Evolutionary conservation across 371 early-diverging fungal genomes (phyloP).

Genomic region (Mycotypha africana): DNA sequence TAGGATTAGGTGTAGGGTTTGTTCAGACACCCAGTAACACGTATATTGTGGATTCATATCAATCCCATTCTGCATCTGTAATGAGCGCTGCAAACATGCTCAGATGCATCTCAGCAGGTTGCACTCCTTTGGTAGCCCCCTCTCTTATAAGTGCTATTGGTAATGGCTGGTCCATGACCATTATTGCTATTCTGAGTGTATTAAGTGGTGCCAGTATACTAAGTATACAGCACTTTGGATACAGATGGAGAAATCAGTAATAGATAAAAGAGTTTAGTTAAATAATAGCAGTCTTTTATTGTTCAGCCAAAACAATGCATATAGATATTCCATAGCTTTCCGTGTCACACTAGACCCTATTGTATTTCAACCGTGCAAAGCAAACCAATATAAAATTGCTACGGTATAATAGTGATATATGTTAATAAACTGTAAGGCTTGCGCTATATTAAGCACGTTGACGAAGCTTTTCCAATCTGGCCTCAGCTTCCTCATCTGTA

Average conservation of each 20-base stretch:
- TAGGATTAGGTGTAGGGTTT: slow-evolving; percentile 40
- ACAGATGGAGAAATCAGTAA: slow-evolving; percentile 6
- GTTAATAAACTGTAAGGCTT: no score
- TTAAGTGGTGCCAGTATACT: slow-evolving; percentile 29
- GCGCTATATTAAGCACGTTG: not conserved
- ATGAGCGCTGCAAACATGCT: slow-evolving; percentile 39
- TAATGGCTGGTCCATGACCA: slow-evolving; percentile 45
- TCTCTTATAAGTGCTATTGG: slow-evolving; percentile 26
- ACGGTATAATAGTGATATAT: not conserved
- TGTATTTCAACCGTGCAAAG: no score
- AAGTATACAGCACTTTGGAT: slow-evolving; percentile 17
- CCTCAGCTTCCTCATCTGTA: slow-evolving; percentile 32
- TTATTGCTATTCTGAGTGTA: slow-evolving; percentile 22
- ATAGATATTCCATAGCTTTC: not conserved
- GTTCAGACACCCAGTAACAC: slow-evolving; percentile 43
- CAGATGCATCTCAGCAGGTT: slow-evolving; percentile 33
- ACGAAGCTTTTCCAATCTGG: slow-evolving; percentile 20
- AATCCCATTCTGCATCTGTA: slow-evolving; percentile 35
- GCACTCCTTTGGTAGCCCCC: slow-evolving; percentile 38
- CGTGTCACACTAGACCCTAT: no score
- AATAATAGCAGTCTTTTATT: not conserved
- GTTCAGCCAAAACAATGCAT: no score
- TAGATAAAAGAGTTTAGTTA: not conserved
- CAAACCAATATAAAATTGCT: not conserved
- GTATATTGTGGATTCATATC: slow-evolving; percentile 40